Base-by-base conservation (phyloP, 208 protist species). In the Acanthamoeba healyi region DNA sequence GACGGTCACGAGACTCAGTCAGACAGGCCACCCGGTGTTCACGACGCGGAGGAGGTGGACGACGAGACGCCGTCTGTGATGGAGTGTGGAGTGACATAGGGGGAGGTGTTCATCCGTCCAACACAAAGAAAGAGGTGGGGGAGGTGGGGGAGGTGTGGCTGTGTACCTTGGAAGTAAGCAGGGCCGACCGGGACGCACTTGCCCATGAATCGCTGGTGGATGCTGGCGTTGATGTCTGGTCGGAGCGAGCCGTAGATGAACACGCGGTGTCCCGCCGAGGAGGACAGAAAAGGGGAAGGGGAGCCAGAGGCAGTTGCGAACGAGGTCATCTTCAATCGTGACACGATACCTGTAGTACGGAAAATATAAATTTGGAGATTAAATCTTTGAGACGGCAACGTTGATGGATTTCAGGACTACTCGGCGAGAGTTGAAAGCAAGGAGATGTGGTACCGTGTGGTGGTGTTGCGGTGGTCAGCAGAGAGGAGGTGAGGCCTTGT, bases 161-260 rank as follows among this genome's bases (percentile, higher is more conserved):
- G 6, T 34, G 40, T 81, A 46, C 70, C 70, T 46, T 81, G 70
- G 40, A 34, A 81, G 36, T 81, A 49, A 2, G 70, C 70, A 0
- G 70, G 70, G 4, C 70, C 70, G 24, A 81, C 36, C 6, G 38
- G 38, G 6, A 81, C 36, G 70, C 70, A 81, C 70, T 81, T 81
- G 40, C 38, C 70, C 70, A 81, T 81, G 70, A 81, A 81, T 46
- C 70, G 34, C 70, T 81, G 36, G 19, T 81, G 70, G n/a, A 81
- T 81, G 70, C 70, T 81, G 70, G 70, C 38, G 38, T 81, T 81
- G 70, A 81, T 81, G 70, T 81, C 70, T 81, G 70, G 70, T 44
- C 70, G 70, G 34, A 81, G 70, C 70, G 70, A 81, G n/a, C 70
- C 70, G 70, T 81, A 81, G n/a, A 81, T 38, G 17, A 81, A 81